These are phyloP conservation scores for Fusarium anguioides DNA, from an alignment of 2,329 filamentous ascomycete genomes.

Conservation along the genomic window DNA sequence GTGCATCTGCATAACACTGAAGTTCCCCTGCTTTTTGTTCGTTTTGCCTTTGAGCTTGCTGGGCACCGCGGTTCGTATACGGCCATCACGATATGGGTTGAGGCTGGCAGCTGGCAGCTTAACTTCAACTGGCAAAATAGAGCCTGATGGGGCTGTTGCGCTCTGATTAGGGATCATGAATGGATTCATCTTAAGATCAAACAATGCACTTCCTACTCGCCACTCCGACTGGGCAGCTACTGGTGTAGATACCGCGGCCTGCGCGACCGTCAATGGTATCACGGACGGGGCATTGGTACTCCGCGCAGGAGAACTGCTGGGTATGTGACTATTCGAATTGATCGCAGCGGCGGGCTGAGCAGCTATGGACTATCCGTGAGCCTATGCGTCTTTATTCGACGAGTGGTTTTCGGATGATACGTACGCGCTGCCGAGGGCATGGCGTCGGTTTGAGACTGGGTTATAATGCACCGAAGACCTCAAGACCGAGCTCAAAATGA, in stretches of 20 bases:
- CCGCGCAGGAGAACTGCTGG: background rate
- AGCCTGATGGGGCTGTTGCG: background rate
- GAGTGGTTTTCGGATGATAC: slow-evolving; percentile 22
- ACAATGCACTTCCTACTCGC: slow-evolving; percentile 21
- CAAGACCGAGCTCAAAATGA: slow-evolving; percentile 12
- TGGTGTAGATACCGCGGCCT: slow-evolving; percentile 6
- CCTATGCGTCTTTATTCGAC: background rate
- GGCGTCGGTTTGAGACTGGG: slow-evolving; percentile 36
- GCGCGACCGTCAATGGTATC: slow-evolving; percentile 4
- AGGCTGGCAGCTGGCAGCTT: slow-evolving; percentile 21
- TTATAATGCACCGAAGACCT: slow-evolving; percentile 31
- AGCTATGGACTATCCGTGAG: slow-evolving; percentile 32
- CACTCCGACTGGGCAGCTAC: background rate
- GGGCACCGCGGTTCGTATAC: slow-evolving; percentile 66
- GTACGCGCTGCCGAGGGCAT: slow-evolving; percentile 47
- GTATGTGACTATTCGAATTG: slow-evolving; percentile 6
- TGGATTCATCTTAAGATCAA: slow-evolving; percentile 21
- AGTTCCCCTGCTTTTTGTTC: slow-evolving; percentile 68
- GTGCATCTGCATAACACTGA: slow-evolving; percentile 72
- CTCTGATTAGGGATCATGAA: background rate
- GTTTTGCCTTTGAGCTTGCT: slow-evolving; percentile 71
- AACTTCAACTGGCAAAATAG: background rate
- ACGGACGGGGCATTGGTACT: slow-evolving; percentile 8
- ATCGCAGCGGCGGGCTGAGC: slow-evolving; percentile 20
- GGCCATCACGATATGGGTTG: slow-evolving; percentile 46